Conservation (phyloP, 1,284 basidiomycete genomes). For the Meripilus lineatus region DNA sequence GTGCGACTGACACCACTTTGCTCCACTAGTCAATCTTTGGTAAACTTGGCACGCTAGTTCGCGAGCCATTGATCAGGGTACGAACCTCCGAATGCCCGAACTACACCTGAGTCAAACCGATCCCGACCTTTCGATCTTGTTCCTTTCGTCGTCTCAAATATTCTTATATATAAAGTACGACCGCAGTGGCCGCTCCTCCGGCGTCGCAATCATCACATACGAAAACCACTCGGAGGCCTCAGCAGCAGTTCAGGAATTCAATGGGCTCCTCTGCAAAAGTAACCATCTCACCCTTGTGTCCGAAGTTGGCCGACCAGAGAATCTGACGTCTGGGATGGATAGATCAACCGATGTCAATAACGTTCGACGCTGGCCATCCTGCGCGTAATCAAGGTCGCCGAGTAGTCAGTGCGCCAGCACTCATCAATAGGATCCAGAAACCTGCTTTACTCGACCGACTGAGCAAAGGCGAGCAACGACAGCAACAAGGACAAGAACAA, state of each 20-base stretch:
- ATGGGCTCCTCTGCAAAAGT: slow-evolving; percentile 93
- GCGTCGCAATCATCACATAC: slow-evolving; percentile 80
- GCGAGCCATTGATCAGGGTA: slow-evolving; percentile 94
- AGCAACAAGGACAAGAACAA: slow-evolving; percentile 18
- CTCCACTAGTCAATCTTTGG: slow-evolving; percentile 92
- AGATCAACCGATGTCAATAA: slow-evolving; percentile 83
- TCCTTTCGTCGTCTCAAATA: slow-evolving; percentile 16
- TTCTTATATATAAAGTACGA: slow-evolving; percentile 72
- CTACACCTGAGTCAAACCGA: slow-evolving; percentile 45
- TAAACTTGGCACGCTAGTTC: slow-evolving; percentile 86
- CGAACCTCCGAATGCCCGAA: slow-evolving; percentile 58
- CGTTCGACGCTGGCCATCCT: slow-evolving; percentile 50
- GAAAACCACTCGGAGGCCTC: slow-evolving; percentile 77
- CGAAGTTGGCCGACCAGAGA: slow-evolving; percentile 3
- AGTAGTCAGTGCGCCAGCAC: slow-evolving; percentile 38
- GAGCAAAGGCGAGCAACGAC: slow-evolving; percentile 37
- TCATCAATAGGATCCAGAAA: slow-evolving; percentile 63
- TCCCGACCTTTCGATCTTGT: slow-evolving; percentile 40
- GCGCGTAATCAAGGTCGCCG: slow-evolving; percentile 32
- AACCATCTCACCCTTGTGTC: too few species aligned
- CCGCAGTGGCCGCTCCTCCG: slow-evolving; percentile 89
- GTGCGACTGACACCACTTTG: slow-evolving; percentile 1
- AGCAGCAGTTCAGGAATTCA: slow-evolving; percentile 80
- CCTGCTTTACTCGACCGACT: slow-evolving; percentile 56
- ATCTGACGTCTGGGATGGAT: slow-evolving; percentile 2